Base-by-base conservation (phyloP, 2,329 filamentous ascomycete species). In the Metarhizium guizhouense region DNA sequence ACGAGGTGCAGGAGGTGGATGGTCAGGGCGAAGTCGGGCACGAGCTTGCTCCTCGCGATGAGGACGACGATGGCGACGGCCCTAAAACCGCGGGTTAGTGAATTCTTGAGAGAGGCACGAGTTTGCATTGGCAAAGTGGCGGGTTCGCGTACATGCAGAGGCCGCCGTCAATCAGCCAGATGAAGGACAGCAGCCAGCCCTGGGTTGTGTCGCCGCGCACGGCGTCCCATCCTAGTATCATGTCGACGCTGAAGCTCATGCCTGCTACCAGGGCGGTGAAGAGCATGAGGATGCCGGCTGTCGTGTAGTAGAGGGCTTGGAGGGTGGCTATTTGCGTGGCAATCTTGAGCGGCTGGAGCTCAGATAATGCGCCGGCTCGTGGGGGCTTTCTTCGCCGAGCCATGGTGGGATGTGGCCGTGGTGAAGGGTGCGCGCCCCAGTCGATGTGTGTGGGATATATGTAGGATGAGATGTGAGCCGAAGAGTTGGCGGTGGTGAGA, bases 11-110 rank as follows among this genome's bases (percentile, higher is more conserved):
- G 76, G 68, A 88, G 81, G 74, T 95, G 90, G 18, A 96, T 81
- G 2, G 93, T 96, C 29, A 96, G 76, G 36, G 90, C 89, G 70
- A 97, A 99, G 73, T 99, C 94, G 62, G 90, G 90, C 52, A 97
- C 88, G 58, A 97, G 87, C 71, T 97, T 97, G 51, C 88, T 94
- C 59, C 94, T 90, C 20, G 87, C 85, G 62, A 99, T 84, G 56
- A 97, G 77, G 54, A 93, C 74, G 52, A 96, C 83, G 56, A 96
- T 86, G 47, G 90, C 88, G 57, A 95, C 83, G 47, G 90, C 84
- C 68, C 93, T 97, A 45, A 6, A 20, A 52, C 4, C 30, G 5
- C 5, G 38, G 25, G 25, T 25, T 25, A 25, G 25, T 25, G 25
- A 25, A 25, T 4, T 25, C 25, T 25, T 25, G 25, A 1, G 25